These are phyloP conservation scores for Apiosordaria backusii DNA, from an alignment of 495 filamentous ascomycete species.

Conservation along the genomic window DNA sequence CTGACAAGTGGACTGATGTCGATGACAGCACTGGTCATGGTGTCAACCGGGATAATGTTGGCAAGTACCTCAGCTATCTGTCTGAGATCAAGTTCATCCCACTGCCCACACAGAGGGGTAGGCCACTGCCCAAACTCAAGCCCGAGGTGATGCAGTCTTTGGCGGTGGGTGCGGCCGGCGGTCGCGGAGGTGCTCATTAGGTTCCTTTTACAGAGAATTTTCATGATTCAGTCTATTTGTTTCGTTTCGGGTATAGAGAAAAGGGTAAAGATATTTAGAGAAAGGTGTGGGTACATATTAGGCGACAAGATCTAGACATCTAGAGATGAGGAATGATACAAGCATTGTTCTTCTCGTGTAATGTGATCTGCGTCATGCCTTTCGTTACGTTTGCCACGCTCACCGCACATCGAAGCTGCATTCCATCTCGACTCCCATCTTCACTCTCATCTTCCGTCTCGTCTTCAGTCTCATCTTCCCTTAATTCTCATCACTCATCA, in stretches of 20 bases:
- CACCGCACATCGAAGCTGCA: too few relatives aligned
- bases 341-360: not conserved
- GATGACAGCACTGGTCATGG: constrained; percentile 61
- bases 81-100: constrained; percentile 67
- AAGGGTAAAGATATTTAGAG: not conserved
- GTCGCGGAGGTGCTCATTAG: constrained; percentile 30
- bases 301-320: not conserved
- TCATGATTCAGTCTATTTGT: not conserved
- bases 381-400: not conserved
- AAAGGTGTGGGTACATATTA: not conserved
- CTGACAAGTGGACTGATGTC: constrained; percentile 55
- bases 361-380: not conserved
- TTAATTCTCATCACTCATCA: too few relatives aligned
- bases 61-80: constrained; percentile 70
- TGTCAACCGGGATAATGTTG: constrained; percentile 65
- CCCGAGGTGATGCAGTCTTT: constrained; percentile 51
- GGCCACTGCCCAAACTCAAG: constrained; percentile 49
- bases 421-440: too few relatives aligned
- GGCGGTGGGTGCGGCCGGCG: constrained; percentile 27
- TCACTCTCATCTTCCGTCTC: too few relatives aligned
- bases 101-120: constrained; percentile 47
- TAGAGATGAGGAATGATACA: constrained; percentile 2
- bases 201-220: not conserved
- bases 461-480: too few relatives aligned
- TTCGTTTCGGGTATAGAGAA: not conserved